Conservation (phyloP, 768 basidiomycete genomes). For the Chalciporus chontae region DNA sequence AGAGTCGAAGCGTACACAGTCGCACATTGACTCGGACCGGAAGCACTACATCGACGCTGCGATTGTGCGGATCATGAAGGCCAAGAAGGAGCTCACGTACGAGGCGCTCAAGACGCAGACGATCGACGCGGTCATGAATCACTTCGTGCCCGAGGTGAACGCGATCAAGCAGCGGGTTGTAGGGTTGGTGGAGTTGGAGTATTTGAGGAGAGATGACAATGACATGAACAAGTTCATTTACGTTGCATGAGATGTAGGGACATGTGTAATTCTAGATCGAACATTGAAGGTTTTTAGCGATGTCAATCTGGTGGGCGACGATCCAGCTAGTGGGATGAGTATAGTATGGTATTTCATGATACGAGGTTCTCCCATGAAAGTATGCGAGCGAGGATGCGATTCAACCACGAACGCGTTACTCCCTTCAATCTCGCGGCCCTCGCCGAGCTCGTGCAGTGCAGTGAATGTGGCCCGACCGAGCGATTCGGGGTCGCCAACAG, state of each 20-base stretch:
- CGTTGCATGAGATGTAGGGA: slow-evolving; percentile 50
- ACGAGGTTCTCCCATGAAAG: neutral
- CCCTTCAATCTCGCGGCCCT: neutral
- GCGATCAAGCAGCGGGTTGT: slow-evolving; percentile 85
- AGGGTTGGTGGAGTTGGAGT: slow-evolving; percentile 80
- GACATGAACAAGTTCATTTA: slow-evolving; percentile 76
- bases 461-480: neutral
- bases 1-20: slow-evolving; percentile 79
- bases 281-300: neutral
- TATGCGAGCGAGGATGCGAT: neutral
- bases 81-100: slow-evolving; percentile 77
- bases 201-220: slow-evolving; percentile 71
- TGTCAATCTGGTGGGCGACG: too few relatives aligned
- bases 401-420: neutral
- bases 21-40: slow-evolving; percentile 83
- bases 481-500: neutral
- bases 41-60: slow-evolving; percentile 87
- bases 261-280: neutral
- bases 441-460: neutral
- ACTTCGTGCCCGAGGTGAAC: slow-evolving; percentile 82
- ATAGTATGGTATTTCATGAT: neutral
- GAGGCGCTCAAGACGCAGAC: slow-evolving; percentile 79
- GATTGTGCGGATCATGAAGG: slow-evolving; percentile 96
- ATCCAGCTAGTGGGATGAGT: neutral
- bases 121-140: slow-evolving; percentile 80